phyloP scores from a whole-genome alignment of 1,284 basidiomycete species.

The Trichosporon coremiiforme region DNA sequence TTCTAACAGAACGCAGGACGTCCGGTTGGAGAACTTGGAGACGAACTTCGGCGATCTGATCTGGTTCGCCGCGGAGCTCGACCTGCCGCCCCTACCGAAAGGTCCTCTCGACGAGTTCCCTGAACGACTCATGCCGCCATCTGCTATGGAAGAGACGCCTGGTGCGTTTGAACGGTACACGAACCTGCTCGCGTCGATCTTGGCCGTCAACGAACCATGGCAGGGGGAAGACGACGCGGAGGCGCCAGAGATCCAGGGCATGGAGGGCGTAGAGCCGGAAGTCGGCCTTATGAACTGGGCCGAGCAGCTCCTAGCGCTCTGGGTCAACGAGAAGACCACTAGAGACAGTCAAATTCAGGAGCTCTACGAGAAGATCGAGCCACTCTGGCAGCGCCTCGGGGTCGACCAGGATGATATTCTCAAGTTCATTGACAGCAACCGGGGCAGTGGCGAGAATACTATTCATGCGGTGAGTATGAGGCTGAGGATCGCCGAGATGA shows the following conservation, averaged over 20 bases:
- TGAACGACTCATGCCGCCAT: conserved; percentile 39
- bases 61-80: conserved; percentile 52
- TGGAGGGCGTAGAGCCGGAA: conserved; percentile 53
- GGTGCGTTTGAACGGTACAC: conserved; percentile 41
- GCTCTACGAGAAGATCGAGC: conserved; percentile 53
- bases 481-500: too few relatives aligned
- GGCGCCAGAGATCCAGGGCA: conserved; percentile 37
- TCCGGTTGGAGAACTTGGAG: conserved; percentile 40
- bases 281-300: conserved; percentile 50
- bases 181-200: conserved; percentile 35
- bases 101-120: conserved; percentile 36
- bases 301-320: conserved; percentile 42
- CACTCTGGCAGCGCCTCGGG: conserved; percentile 50
- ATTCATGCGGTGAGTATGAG: conserved; percentile 47
- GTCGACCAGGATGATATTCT: conserved; percentile 50
- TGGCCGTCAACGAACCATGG: conserved; percentile 34
- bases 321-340: conserved; percentile 43
- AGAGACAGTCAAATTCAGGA: conserved; percentile 51
- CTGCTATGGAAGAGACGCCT: conserved; percentile 39
- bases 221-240: conserved; percentile 38
- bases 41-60: conserved; percentile 46
- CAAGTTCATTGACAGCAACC: conserved; percentile 52
- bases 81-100: conserved; percentile 40
- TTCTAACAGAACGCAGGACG: conserved; percentile 34
- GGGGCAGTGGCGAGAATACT: conserved; percentile 48